Evolutionary conservation across 1,284 basidiomycete species (phyloP).

Genomic region (Melanopsichium pennsylvanicum): DNA sequence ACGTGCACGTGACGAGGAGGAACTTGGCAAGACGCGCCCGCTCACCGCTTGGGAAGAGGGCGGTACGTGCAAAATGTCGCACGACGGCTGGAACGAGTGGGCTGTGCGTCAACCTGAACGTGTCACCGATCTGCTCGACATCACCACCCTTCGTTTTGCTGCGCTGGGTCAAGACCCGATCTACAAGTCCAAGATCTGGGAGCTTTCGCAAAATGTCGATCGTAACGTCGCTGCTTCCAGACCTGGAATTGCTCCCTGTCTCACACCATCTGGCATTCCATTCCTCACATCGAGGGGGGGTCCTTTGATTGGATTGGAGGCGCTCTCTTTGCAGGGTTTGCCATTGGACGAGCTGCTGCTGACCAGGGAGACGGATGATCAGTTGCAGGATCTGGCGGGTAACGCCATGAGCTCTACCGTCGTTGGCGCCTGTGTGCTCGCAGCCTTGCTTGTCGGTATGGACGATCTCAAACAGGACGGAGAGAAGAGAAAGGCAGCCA

Average conservation of each 20-base stretch:
- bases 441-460: constrained; percentile 72
- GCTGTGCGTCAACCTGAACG: constrained; percentile 87
- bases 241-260: constrained; percentile 85
- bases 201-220: constrained; percentile 90
- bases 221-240: constrained; percentile 82
- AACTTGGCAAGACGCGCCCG: constrained; percentile 81
- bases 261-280: constrained; percentile 95
- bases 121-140: constrained; percentile 93
- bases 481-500: constrained; percentile 15
- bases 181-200: constrained; percentile 72
- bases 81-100: constrained; percentile 95
- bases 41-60: constrained; percentile 93
- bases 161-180: constrained; percentile 71
- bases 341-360: constrained; percentile 89
- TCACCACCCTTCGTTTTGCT: constrained; percentile 82
- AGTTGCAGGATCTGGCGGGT: constrained; percentile 90
- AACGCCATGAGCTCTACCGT: constrained; percentile 97
- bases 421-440: constrained; percentile 86
- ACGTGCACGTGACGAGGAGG: constrained; percentile 82
- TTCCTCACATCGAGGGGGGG: constrained; percentile 94
- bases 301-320: constrained; percentile 92
- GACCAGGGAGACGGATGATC: constrained; percentile 90
- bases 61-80: constrained; percentile 85
- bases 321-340: constrained; percentile 89
- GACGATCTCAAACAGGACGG: constrained; percentile 38